Evolutionary conservation across 495 filamentous ascomycete species (phyloP).

Genomic region (Acidomyces sp.): DNA sequence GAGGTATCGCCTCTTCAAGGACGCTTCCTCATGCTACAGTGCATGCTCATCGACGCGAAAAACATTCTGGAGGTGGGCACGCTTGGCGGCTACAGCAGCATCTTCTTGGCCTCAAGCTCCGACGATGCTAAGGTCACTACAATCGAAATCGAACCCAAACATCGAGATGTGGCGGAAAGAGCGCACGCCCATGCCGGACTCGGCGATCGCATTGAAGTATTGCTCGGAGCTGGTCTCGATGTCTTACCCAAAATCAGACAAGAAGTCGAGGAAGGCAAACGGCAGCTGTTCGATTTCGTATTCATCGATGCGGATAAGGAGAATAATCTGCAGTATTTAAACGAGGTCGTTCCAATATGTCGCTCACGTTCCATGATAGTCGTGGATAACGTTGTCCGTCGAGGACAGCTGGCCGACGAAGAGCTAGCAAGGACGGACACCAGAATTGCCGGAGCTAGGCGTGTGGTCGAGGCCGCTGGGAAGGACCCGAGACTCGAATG

Average conservation of each 20-base stretch:
- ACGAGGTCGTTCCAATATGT: slow-evolving; percentile 19
- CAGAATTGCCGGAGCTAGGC: slow-evolving; percentile 11
- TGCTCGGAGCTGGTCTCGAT: slow-evolving; percentile 24
- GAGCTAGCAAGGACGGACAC: slow-evolving; percentile 10
- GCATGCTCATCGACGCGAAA: slow-evolving; percentile 18
- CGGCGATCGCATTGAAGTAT: slow-evolving; percentile 23
- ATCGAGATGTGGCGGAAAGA: slow-evolving; percentile 23
- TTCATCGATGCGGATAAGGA: slow-evolving; percentile 32
- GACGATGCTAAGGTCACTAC: slow-evolving; percentile 20
- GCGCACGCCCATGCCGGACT: slow-evolving; percentile 24
- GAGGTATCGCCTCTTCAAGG: slow-evolving; percentile 23
- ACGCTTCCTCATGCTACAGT: slow-evolving; percentile 24
- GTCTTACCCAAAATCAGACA: slow-evolving; percentile 24
- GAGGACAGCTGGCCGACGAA: slow-evolving; percentile 22
- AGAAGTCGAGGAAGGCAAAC: slow-evolving; percentile 25
- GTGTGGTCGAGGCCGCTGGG: slow-evolving; percentile 34
- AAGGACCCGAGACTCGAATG: slow-evolving; percentile 34
- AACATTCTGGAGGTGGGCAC: slow-evolving; percentile 28
- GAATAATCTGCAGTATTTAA: slow-evolving; percentile 29
- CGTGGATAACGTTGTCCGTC: slow-evolving; percentile 30
- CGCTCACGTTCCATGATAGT: slow-evolving; percentile 20
- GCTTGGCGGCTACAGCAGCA: slow-evolving; percentile 26
- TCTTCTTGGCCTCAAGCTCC: slow-evolving; percentile 23
- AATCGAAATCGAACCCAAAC: slow-evolving; percentile 22
- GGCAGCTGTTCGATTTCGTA: slow-evolving; percentile 22